Base-by-base conservation (phyloP, 768 basidiomycete species). In the Amanita molliuscula region DNA sequence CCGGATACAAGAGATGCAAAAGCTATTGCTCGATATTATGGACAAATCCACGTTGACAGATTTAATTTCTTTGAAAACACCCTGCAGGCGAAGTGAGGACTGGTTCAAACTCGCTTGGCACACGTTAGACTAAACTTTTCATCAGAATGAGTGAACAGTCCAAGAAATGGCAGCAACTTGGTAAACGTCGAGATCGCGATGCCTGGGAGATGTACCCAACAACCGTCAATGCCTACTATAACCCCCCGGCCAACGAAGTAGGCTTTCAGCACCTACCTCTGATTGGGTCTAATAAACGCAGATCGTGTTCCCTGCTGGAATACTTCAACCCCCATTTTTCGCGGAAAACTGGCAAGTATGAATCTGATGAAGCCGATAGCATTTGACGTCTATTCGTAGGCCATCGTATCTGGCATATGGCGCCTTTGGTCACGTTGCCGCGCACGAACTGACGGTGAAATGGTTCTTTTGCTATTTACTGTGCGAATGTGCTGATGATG, bases 231-330 rank as follows among this genome's bases (percentile, higher is more conserved):
- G 92, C 92, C 1, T 93, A 93, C 66, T 91, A 82, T 67, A 84
- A 82, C 54, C 84, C 91, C 28, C 84, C 88, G 8, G 81, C 84
- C 1, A 93, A 92, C 55, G 92, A 95, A 74, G 88, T 88, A 31
- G 11, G 29, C 3, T 18, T 41, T 10, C 10, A 31, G 11, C 0
- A 18, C 23, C 3, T 34, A 67, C 46, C 18, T 8, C 21, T 50
- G 51, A 8, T 21, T 15, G 25, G 44, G 16, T 41, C 26, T 47
- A 20, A 33, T 25, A n/a, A 20, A 16, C 18, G 16, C 21, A 89
- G 84, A 92, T 94, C 46, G 89, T 92, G 18, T 97, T 99, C 70
- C 94, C 96, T 7, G 95, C 96, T 18, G 96, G 96, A 21, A 93
- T 98, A 58, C 68, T 98, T 15, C 90, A 84, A 55, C 84, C 89